Conservation (phyloP, 352 stramenopile genomes). For the Globisporangium spinosum region DNA sequence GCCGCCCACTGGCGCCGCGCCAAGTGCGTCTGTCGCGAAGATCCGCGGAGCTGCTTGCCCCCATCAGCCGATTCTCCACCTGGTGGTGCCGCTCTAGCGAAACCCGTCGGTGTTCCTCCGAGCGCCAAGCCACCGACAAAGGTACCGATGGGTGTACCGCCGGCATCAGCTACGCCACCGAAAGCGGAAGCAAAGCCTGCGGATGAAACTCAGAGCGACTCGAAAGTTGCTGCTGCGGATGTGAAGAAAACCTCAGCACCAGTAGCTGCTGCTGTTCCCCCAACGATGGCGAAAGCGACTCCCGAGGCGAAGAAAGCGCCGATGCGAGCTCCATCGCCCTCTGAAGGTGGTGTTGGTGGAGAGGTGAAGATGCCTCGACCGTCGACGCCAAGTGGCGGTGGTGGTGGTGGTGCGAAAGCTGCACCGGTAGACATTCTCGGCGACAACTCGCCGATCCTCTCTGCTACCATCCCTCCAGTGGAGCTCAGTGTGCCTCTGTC, state of each 20-base stretch:
- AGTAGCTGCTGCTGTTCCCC: not conserved
- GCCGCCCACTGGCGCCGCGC: conserved; percentile 32
- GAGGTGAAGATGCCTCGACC: conserved; percentile 16
- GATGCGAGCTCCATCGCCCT: not conserved
- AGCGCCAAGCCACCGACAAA: conserved; percentile 12
- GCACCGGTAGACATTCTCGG: conserved; percentile 45
- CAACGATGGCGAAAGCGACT: conserved; percentile 5
- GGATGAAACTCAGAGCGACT: not conserved
- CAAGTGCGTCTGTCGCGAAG: conserved; percentile 71
- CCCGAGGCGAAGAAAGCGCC: conserved; percentile 6
- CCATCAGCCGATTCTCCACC: conserved; percentile 36
- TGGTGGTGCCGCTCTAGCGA: conserved; percentile 22
- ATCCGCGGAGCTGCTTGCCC: conserved; percentile 55
- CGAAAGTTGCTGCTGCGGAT: conserved; percentile 6
- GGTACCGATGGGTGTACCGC: not conserved
- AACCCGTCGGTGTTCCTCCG: conserved; percentile 21
- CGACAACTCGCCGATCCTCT: conserved; percentile 21
- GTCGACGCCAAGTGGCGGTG: not conserved
- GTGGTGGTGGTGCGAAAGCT: conserved; percentile 19
- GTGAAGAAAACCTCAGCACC: not conserved
- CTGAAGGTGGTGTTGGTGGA: not conserved
- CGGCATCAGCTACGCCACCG: conserved; percentile 4
- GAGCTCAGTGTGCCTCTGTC: conserved; percentile 15
- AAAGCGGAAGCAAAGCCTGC: conserved; percentile 29
- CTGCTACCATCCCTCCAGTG: conserved; percentile 15